Evolutionary conservation across 495 filamentous ascomycete species (phyloP), one percentile per base, ranked within the genome.

Genomic region (Podospora fimiseda): DNA sequence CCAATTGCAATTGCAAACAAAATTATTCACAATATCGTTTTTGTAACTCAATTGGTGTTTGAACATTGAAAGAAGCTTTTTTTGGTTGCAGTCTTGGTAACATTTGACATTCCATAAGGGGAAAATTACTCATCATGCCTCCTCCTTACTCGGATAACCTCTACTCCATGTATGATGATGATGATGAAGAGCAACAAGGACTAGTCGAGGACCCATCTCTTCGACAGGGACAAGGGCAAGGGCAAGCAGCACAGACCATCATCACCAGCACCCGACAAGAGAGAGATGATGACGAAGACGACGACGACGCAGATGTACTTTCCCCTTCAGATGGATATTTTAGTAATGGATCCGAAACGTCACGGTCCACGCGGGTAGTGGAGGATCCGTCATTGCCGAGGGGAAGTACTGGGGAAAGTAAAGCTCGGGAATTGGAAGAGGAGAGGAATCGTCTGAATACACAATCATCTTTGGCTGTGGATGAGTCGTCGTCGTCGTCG

Each of bases 81-180:
- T 39, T 14, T 9, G 20, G 19, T 22, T 16, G 20, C 38, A 41
- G 36, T 14, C 16, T 42, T 20, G 24, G 1, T 11, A 13, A 38
- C 14, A 21, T 56, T 53, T 45, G 46, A 47, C 40, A 2, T n/a
- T n/a, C n/a, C n/a, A n/a, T n/a, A 46, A 38, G 33, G 36, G 3
- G 20, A 41, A 18, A 41, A 41, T 41, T 5, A 41, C 14, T 4
- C 23, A 55, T 30, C 55, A 65, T 65, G 62, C 70, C 73, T n/a
- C n/a, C n/a, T n/a, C n/a, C n/a, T 1, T 74, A 74, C 59, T 71
- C 73, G 9, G 74, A 75, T 60, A 67, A 74, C 48, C 58, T 75
- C 54, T 71, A 70, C 59, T 72, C 70, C 21, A 56, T 63, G 59
- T 55, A 60, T 41, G 71, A 62, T 56, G 64, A 69, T 53, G 65